Percentiles rank a stretch among this genome's conserved stretches.
Conservation (phyloP, 345 rosid species). For the Clausena lansium region DNA sequence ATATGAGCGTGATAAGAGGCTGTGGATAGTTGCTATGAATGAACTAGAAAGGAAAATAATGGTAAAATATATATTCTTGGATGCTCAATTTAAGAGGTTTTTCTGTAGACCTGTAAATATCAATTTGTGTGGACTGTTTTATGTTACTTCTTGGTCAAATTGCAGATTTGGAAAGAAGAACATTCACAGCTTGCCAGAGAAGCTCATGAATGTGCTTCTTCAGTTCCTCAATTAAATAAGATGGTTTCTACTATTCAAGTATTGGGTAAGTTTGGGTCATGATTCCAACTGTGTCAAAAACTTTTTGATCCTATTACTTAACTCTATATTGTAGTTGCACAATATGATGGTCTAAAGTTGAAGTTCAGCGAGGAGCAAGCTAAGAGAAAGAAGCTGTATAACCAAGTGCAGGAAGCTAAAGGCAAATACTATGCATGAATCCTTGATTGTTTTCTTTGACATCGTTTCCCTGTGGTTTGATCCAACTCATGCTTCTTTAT, state of each 20-base stretch:
- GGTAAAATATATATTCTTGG: constrained; percentile 17
- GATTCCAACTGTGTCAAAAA: not conserved
- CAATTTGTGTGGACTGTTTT: not conserved
- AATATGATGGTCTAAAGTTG: constrained; percentile 44
- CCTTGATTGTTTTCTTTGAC: not conserved
- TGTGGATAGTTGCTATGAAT: constrained; percentile 25
- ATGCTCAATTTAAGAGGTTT: not conserved
- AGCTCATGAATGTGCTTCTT: constrained; percentile 41
- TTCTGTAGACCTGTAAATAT: not conserved
- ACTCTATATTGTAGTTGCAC: constrained; percentile 29
- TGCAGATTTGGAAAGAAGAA: constrained; percentile 43
- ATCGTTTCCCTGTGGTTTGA: not conserved
- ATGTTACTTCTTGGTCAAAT: not conserved
- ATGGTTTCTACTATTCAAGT: constrained; percentile 43
- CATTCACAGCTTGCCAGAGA: constrained; percentile 35
- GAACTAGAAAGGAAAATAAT: constrained; percentile 29
- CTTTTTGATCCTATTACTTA: not conserved
- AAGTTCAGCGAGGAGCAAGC: constrained; percentile 44
- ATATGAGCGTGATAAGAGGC: constrained; percentile 29
- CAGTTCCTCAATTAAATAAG: constrained; percentile 42
- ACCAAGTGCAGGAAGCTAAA: constrained; percentile 45
- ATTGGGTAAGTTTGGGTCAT: constrained; percentile 34
- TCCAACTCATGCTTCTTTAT: constrained; percentile 5
- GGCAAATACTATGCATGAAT: constrained; percentile 25
- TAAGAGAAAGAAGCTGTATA: constrained; percentile 45